These are phyloP conservation scores for Suillus paluster DNA, from an alignment of 768 basidiomycete genomes.

Conservation along the genomic window DNA sequence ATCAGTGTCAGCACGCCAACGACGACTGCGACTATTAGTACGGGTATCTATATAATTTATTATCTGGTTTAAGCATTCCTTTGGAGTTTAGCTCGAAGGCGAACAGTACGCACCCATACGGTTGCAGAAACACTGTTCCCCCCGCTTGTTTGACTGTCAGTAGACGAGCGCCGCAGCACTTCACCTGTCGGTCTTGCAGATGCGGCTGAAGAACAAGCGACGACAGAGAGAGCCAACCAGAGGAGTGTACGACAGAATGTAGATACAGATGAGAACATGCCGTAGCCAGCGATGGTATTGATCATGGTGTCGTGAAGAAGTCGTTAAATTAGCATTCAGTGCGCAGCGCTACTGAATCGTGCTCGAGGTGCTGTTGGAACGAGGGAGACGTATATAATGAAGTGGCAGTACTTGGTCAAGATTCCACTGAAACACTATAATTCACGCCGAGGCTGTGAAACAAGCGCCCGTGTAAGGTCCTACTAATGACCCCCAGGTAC, in stretches of 20 bases:
- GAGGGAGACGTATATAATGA: not conserved
- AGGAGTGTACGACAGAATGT: not conserved
- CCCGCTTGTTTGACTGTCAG: not conserved
- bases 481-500: not conserved
- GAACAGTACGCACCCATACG: constrained; percentile 29
- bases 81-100: not conserved
- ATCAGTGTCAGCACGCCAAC: constrained; percentile 26
- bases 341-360: not conserved
- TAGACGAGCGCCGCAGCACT: constrained; percentile 1
- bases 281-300: not conserved
- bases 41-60: constrained; percentile 23
- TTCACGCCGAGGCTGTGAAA: not conserved
- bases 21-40: constrained; percentile 27
- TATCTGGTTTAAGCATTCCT: not conserved
- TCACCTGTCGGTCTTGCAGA: constrained; percentile 10
- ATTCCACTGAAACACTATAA: not conserved
- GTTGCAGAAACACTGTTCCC: constrained; percentile 11
- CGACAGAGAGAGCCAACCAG: not conserved
- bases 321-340: constrained; percentile 10
- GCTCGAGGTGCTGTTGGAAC: not conserved
- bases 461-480: not conserved
- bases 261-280: not conserved
- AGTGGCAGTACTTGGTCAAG: not conserved
- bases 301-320: constrained; percentile 9
- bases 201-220: not conserved